A percentile compares a stretch with the other conserved stretches of the same genome.
These are phyloP conservation scores for Colletotrichum sp. DNA, from an alignment of 2,329 filamentous ascomycete species.

Conservation along the genomic window DNA sequence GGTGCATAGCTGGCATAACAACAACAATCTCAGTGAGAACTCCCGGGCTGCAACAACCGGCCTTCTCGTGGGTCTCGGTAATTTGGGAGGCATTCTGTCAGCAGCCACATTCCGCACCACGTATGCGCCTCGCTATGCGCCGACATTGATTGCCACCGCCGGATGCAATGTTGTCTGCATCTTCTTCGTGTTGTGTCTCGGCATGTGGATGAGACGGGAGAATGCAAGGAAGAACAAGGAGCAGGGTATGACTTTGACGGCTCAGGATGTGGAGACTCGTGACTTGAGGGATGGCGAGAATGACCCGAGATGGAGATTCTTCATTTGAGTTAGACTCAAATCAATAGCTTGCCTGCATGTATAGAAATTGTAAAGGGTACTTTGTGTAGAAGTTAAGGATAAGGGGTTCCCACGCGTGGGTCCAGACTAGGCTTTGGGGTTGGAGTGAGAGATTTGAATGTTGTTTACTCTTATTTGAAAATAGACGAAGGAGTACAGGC, in stretches of 20 bases:
- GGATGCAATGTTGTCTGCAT: constrained; percentile 51
- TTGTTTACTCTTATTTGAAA: rapidly evolving
- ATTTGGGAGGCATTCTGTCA: constrained; percentile 46
- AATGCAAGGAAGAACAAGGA: constrained; percentile 43
- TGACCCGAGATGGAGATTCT: constrained; percentile 41
- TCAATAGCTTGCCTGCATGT: too few species aligned
- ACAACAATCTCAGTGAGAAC: constrained; percentile 49
- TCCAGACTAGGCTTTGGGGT: background rate
- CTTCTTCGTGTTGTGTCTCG: constrained; percentile 38
- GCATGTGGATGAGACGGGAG: constrained; percentile 49
- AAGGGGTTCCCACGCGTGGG: background rate
- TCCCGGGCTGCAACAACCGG: constrained; percentile 50
- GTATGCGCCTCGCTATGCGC: constrained; percentile 53
- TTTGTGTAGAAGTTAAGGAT: too few species aligned
- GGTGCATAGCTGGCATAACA: constrained; percentile 53
- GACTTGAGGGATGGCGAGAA: constrained; percentile 41
- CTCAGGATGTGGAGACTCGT: constrained; percentile 43
- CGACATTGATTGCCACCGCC: constrained; percentile 43
- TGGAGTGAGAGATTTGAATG: rapidly evolving
- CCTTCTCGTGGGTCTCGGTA: constrained; percentile 52
- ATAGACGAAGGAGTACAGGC: rapidly evolving
- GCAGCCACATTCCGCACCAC: constrained; percentile 46
- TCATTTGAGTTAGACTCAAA: constrained; percentile 12
- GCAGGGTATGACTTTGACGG: constrained; percentile 37
- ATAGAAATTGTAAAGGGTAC: background rate